phyloP scores from a whole-genome alignment of 2,329 filamentous ascomycete species.

The Xylaria sp. region DNA sequence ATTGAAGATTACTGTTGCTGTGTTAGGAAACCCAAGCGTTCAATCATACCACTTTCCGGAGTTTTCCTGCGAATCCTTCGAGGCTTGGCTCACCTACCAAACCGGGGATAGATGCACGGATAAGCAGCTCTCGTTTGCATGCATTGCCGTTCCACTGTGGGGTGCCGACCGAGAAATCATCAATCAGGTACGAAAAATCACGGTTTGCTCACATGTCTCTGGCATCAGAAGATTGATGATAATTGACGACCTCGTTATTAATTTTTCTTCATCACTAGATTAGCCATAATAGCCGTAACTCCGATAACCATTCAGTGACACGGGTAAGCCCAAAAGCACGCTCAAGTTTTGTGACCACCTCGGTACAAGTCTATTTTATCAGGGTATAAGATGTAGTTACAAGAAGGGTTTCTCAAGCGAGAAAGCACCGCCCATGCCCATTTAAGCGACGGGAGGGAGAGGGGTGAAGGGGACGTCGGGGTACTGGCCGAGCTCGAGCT shows the following conservation, averaged over 20 bases:
- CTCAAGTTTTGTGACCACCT: constrained; percentile 33
- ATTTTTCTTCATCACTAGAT: constrained; percentile 21
- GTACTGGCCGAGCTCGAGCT: constrained; percentile 35
- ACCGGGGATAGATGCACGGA: neutral
- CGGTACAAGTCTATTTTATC: constrained; percentile 35
- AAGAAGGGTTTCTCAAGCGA: constrained; percentile 24
- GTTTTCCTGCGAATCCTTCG: constrained; percentile 7
- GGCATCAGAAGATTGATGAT: neutral
- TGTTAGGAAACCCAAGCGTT: neutral
- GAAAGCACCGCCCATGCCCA: neutral
- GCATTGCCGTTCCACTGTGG: neutral
- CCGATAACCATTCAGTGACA: constrained; percentile 22
- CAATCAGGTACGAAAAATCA: neutral
- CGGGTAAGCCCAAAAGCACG: constrained; percentile 11
- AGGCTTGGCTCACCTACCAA: neutral
- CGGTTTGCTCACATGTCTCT: neutral
- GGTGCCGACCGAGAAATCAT: neutral
- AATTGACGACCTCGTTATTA: constrained; percentile 14
- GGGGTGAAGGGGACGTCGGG: constrained; percentile 36
- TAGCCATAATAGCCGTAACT: constrained; percentile 15
- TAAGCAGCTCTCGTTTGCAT: neutral
- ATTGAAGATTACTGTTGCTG: constrained; percentile 25
- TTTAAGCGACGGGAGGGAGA: constrained; percentile 31
- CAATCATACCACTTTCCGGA: constrained; percentile 1
- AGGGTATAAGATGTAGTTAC: constrained; percentile 30